Evolutionary conservation across 306 rosid species (phyloP).

Genomic region (Lagenaria siceraria): DNA sequence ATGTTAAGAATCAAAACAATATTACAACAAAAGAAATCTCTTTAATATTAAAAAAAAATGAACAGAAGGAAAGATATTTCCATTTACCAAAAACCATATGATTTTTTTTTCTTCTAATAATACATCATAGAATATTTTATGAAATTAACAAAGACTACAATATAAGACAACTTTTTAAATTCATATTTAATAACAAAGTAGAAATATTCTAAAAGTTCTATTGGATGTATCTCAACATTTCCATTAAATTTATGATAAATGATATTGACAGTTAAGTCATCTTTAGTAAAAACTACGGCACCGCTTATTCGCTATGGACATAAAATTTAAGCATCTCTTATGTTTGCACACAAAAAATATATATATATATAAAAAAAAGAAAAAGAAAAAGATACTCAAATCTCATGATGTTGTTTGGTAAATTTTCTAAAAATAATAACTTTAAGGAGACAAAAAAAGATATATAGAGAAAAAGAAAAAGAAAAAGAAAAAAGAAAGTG

Average conservation of each 20-base stretch:
- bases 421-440: background rate
- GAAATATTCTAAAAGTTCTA: background rate
- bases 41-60: no score
- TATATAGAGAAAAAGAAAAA: background rate
- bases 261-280: background rate
- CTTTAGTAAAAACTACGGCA: background rate
- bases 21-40: no score
- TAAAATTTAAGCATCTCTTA: background rate
- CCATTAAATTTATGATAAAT: background rate
- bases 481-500: no score
- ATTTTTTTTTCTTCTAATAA: background rate
- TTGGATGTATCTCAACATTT: background rate
- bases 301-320: background rate
- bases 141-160: background rate
- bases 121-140: background rate
- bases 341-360: no score
- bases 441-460: background rate
- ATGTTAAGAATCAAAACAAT: background rate
- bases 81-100: background rate
- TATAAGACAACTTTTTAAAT: background rate
- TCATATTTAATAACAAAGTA: background rate
- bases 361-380: no score
- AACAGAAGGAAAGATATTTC: background rate
- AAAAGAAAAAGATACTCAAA: background rate
- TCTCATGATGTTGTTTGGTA: background rate